Conservation (phyloP, 2,329 filamentous ascomycete genomes). For the Curvularia verruculosa region DNA sequence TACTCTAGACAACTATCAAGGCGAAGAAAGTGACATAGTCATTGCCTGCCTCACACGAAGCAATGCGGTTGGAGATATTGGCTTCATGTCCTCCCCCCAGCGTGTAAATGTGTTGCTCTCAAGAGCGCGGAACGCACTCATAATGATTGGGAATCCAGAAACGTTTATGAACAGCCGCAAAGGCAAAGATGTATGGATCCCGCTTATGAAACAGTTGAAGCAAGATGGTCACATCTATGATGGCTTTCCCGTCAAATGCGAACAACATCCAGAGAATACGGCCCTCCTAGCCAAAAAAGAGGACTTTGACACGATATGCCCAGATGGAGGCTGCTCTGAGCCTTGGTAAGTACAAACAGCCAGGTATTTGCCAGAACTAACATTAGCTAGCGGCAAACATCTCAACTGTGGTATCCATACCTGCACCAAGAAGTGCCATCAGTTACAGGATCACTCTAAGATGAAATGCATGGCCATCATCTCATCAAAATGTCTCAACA, state of each 20-base stretch:
- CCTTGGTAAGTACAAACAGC: slow-evolving; percentile 63
- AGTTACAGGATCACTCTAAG: slow-evolving; percentile 63
- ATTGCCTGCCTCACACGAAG: slow-evolving; percentile 71
- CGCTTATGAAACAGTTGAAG: slow-evolving; percentile 64
- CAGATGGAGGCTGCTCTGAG: slow-evolving; percentile 72
- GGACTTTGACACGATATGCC: slow-evolving; percentile 67
- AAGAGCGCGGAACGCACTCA: slow-evolving; percentile 67
- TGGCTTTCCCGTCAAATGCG: slow-evolving; percentile 45
- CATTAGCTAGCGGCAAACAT: slow-evolving; percentile 51
- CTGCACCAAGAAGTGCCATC: slow-evolving; percentile 68
- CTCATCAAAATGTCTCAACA: slow-evolving; percentile 56
- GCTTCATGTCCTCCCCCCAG: slow-evolving; percentile 71
- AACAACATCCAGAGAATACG: slow-evolving; percentile 45
- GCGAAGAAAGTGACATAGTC: slow-evolving; percentile 76
- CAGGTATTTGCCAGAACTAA: slow-evolving; percentile 17
- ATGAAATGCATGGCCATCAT: slow-evolving; percentile 56
- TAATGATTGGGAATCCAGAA: slow-evolving; percentile 72
- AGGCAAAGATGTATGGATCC: slow-evolving; percentile 63
- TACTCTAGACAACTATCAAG: slow-evolving; percentile 73
- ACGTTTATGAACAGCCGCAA: slow-evolving; percentile 69
- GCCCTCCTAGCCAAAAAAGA: slow-evolving; percentile 56
- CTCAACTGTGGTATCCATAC: slow-evolving; percentile 65
- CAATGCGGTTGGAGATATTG: slow-evolving; percentile 68
- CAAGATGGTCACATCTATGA: slow-evolving; percentile 54
- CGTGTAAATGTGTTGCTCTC: slow-evolving; percentile 74